These are phyloP conservation scores for Russula sp. DNA, from an alignment of 768 basidiomycete genomes.

Conservation along the genomic window DNA sequence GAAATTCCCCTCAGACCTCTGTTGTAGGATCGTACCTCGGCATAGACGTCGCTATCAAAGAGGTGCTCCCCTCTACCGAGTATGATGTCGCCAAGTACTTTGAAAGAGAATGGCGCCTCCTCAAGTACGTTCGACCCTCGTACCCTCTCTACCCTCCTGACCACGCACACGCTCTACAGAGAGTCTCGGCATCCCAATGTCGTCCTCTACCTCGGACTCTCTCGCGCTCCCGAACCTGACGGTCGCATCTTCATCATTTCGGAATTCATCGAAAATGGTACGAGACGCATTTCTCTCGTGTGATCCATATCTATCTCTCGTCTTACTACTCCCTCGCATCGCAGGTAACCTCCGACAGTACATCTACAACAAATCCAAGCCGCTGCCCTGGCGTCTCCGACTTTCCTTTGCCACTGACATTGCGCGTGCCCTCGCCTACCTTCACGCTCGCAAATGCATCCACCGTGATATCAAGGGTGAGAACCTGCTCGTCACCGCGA, in stretches of 20 bases:
- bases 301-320: neutral
- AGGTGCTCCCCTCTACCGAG: conserved; percentile 83
- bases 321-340: conserved; percentile 3
- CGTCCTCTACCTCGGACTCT: conserved; percentile 88
- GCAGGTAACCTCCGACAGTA: conserved; percentile 76
- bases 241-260: conserved; percentile 91
- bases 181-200: conserved; percentile 90
- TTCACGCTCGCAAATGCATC: conserved; percentile 87
- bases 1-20: neutral
- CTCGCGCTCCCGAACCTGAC: conserved; percentile 67
- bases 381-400: conserved; percentile 90
- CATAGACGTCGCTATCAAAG: conserved; percentile 93
- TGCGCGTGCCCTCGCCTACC: conserved; percentile 90
- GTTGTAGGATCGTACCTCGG: conserved; percentile 78
- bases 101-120: conserved; percentile 95
- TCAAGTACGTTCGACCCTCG: conserved; percentile 50
- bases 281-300: neutral
- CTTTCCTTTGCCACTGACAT: conserved; percentile 95
- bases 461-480: conserved; percentile 95
- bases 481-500: conserved; percentile 91
- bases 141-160: conserved; percentile 15
- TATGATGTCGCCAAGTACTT: conserved; percentile 98
- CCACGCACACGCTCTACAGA: conserved; percentile 25
- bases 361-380: conserved; percentile 76
- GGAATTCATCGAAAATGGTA: conserved; percentile 85